phyloP scores from a whole-genome alignment of 108 stramenopile genomes.

The Pelagomonas calceolata region DNA sequence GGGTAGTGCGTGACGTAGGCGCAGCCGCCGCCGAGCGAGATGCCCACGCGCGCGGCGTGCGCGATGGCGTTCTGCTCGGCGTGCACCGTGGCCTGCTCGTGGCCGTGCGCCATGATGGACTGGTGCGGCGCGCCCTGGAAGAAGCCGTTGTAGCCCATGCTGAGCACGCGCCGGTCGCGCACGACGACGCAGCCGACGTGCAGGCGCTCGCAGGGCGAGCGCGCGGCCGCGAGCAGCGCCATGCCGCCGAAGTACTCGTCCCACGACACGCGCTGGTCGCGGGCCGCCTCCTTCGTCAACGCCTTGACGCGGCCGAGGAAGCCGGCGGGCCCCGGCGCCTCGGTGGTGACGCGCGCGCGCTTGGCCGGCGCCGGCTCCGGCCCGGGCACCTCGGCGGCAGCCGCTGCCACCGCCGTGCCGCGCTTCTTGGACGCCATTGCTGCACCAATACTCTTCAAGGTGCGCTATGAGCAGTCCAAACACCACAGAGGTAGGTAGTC shows the following conservation, averaged over 20 bases:
- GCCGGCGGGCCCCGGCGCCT: no score
- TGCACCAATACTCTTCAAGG: no score
- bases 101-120: not conserved
- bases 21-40: not conserved
- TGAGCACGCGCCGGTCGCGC: not conserved
- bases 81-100: constrained; percentile 1
- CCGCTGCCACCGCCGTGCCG: no score
- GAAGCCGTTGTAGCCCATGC: not conserved
- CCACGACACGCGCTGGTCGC: not conserved
- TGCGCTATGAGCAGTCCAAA: no score
- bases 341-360: no score
- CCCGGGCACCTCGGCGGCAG: no score
- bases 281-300: no score
- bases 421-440: no score
- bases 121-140: not conserved
- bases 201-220: not conserved
- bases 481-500: no score
- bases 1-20: not conserved
- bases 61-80: not conserved
- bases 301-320: no score
- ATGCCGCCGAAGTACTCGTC: not conserved
- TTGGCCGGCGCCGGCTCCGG: no score
- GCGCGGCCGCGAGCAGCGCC: not conserved
- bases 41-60: not conserved
- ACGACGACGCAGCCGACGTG: constrained; percentile 1